Conservation (phyloP, 768 basidiomycete species). For the Tulasnella sp. region DNA sequence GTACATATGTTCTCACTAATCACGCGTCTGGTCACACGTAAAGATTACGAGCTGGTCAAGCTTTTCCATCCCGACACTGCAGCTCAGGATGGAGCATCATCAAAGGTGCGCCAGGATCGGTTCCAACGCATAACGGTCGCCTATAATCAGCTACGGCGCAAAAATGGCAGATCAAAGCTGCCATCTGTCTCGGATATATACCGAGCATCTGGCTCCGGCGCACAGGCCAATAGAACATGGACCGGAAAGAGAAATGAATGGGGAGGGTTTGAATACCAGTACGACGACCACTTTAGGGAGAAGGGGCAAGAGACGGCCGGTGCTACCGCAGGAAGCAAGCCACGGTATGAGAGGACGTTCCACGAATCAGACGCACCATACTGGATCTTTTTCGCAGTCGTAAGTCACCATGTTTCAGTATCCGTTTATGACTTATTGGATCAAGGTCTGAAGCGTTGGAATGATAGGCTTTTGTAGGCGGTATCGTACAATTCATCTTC, state of each 20-base stretch:
- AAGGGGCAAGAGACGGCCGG: not conserved
- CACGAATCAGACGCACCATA: not conserved
- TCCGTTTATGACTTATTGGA: not conserved
- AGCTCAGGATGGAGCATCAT: slow-evolving; percentile 24
- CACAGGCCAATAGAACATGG: not conserved
- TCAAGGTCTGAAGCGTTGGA: not conserved
- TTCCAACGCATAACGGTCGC: slow-evolving; percentile 62
- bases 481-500: not conserved
- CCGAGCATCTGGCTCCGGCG: not conserved
- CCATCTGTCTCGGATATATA: not conserved
- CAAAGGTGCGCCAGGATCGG: slow-evolving; percentile 40
- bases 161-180: not conserved
- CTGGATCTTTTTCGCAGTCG: not conserved
- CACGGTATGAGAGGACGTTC: slow-evolving; percentile 3
- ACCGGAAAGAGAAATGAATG: slow-evolving; percentile 10
- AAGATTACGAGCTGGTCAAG: slow-evolving; percentile 71
- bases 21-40: not conserved
- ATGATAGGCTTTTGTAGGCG: not conserved
- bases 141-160: slow-evolving; percentile 44
- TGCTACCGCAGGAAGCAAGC: not conserved
- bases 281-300: slow-evolving; percentile 4
- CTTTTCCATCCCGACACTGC: slow-evolving; percentile 69
- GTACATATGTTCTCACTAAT: slow-evolving; percentile 8
- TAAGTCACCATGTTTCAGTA: not conserved
- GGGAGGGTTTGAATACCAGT: slow-evolving; percentile 16